Evolutionary conservation across 176 grass and related monocot species (phyloP), one percentile per base, ranked within the genome.

Genomic region (Oryza brachyantha): DNA sequence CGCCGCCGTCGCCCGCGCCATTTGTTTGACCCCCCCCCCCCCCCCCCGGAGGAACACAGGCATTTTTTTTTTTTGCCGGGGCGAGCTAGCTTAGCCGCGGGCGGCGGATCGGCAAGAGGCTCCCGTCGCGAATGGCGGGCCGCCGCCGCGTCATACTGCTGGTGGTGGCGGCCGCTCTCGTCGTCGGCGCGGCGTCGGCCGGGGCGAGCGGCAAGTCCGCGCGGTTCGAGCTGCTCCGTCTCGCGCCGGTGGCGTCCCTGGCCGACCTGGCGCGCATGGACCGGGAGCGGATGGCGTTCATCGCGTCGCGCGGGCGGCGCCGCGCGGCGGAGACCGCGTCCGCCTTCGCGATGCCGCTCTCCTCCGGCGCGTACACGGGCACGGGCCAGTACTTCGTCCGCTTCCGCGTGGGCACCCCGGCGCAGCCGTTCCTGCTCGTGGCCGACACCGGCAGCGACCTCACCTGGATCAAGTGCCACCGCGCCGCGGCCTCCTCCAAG

Each of bases 391-490:
- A 91, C 81, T 95, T 99, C 69, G 96, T 89, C 46, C 88, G 84
- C 8, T 92, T 99, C 79, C 92, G 90, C 27, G 74, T 99, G 6
- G 96, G 96, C 37, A 99, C 92, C 4, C 96, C 96, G 14, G 96
- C 96, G 67, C 92, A 80, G 74, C 85, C 82, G 64, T 95, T 95
- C 78, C 60, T 89, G 31, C 81, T 99, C 27, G 90, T 99, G 24
- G 84, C 90, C 32, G 96, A 99, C 81, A 99, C 96, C 27, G 96
- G 96, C 31, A 99, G 96, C 83, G 96, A 99, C 86, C 96, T 99
- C 16, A 99, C 96, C 58, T 99, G 96, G 96, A 90, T 91, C 66
- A 99, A 99, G 70, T 99, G 96, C 84, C 81, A 25, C 28, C 32
- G 52, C 76, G 21, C 26, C 60, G 1, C 24, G 38, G 13, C 31